These are phyloP conservation scores for Delonix regia DNA, from an alignment of 306 rosid species.

Conservation along the genomic window DNA sequence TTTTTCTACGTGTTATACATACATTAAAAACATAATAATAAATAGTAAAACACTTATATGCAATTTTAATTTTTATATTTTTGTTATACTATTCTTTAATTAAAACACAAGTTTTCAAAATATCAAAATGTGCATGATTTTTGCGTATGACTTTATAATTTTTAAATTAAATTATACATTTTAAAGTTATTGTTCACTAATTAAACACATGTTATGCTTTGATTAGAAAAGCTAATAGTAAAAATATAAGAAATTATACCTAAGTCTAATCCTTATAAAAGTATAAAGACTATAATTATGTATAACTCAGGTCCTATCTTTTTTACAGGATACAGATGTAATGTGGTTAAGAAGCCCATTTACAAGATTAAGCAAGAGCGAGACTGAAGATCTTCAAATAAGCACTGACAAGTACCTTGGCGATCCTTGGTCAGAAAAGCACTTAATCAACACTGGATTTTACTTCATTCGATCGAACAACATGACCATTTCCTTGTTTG, in stretches of 20 bases:
- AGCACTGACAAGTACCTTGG: conserved; percentile 58
- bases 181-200: no score
- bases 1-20: no score
- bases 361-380: conserved; percentile 52
- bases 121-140: no score
- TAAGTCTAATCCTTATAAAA: not conserved
- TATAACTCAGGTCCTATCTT: not conserved
- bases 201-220: not conserved
- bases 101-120: no score
- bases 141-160: no score
- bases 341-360: conserved; percentile 86
- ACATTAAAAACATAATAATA: no score
- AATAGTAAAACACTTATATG: no score
- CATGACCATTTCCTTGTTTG: conserved; percentile 63
- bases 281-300: no score
- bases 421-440: conserved; percentile 53
- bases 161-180: no score
- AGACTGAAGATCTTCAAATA: conserved; percentile 64
- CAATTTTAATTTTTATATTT: no score
- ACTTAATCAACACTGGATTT: conserved; percentile 78
- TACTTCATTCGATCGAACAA: conserved; percentile 67
- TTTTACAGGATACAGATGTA: conserved; percentile 70
- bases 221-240: not conserved
- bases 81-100: no score
- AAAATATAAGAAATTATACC: not conserved